Conservation (phyloP, 352 stramenopile genomes). For the Pythium aristosporum region DNA sequence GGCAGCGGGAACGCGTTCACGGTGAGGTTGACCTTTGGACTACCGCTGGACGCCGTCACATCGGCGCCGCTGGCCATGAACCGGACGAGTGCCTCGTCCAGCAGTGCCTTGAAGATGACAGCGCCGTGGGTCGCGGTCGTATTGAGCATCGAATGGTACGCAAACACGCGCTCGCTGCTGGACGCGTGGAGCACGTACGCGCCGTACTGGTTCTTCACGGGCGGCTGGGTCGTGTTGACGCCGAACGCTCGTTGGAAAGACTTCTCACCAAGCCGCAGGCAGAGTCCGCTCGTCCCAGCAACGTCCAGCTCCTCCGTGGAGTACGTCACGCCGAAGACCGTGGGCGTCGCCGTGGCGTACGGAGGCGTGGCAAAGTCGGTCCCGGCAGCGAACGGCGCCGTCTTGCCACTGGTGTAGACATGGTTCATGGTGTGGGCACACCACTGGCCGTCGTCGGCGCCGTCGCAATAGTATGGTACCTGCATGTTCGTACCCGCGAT, state of each 20-base stretch:
- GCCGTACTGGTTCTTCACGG: slow-evolving; percentile 27
- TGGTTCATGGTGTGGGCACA: slow-evolving; percentile 41
- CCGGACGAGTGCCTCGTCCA: slow-evolving; percentile 59
- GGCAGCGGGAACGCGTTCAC: slow-evolving; percentile 37
- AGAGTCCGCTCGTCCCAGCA: slow-evolving; percentile 4
- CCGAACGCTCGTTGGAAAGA: slow-evolving; percentile 45
- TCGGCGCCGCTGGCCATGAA: slow-evolving; percentile 40
- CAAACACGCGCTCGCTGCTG: slow-evolving; percentile 35
- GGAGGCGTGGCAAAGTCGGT: slow-evolving; percentile 36
- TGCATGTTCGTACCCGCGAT: slow-evolving; percentile 27
- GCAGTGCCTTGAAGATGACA: slow-evolving; percentile 61
- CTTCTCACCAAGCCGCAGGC: slow-evolving; percentile 41
- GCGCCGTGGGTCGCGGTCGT: slow-evolving; percentile 48
- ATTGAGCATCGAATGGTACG: slow-evolving; percentile 69
- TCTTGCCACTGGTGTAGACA: slow-evolving; percentile 34
- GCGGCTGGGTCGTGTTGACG: slow-evolving; percentile 7
- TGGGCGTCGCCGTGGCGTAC: slow-evolving; percentile 37
- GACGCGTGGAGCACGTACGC: slow-evolving; percentile 45
- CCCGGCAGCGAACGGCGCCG: slow-evolving; percentile 26
- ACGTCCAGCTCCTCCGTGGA: slow-evolving; percentile 28
- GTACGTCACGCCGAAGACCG: slow-evolving; percentile 45
- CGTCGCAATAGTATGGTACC: slow-evolving; percentile 52
- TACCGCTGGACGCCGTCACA: slow-evolving; percentile 5
- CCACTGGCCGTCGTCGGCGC: slow-evolving; percentile 41
- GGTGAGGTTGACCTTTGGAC: slow-evolving; percentile 45